Evolutionary conservation across 2,329 filamentous ascomycete genomes (phyloP).

Genomic region (Aspergillus persii): DNA sequence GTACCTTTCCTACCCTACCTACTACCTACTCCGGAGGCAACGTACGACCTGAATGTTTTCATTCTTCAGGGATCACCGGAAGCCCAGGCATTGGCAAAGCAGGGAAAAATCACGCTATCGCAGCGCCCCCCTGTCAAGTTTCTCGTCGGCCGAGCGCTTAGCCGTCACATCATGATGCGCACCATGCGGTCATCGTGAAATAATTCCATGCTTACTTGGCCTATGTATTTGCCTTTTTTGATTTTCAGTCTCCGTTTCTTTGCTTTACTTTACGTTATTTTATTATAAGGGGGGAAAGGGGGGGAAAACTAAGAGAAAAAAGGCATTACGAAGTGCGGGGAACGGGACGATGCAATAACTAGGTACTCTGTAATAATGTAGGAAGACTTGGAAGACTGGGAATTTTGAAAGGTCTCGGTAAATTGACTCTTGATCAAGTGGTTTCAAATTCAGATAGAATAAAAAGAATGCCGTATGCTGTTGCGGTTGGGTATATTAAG

Average conservation of each 20-base stretch:
- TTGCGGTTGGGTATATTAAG: conserved; percentile 37
- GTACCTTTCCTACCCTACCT: too few relatives aligned
- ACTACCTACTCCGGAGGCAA: not conserved
- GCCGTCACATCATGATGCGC: conserved; percentile 6
- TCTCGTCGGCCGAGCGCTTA: not conserved
- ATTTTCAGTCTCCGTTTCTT: not conserved
- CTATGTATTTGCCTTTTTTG: not conserved
- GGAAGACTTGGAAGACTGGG: not conserved
- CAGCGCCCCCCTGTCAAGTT: not conserved
- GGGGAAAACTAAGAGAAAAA: not conserved
- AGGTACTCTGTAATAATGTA: too few relatives aligned
- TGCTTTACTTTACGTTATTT: not conserved
- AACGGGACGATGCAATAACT: not conserved
- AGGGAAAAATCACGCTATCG: conserved; percentile 6
- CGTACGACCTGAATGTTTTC: not conserved
- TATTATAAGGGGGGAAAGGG: not conserved
- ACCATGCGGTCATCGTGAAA: conserved; percentile 8
- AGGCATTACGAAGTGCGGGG: not conserved
- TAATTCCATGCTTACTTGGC: not conserved
- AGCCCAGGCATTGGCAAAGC: not conserved
- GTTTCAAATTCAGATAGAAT: not conserved
- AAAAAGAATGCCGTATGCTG: conserved; percentile 20
- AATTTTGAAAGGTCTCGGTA: conserved; percentile 1
- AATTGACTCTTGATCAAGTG: conserved; percentile 8
- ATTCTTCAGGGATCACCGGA: not conserved